Percentiles rank a stretch among this genome's conserved stretches.
Conservation (phyloP, 2,329 filamentous ascomycete species). For the Colletotrichum shisoi region DNA sequence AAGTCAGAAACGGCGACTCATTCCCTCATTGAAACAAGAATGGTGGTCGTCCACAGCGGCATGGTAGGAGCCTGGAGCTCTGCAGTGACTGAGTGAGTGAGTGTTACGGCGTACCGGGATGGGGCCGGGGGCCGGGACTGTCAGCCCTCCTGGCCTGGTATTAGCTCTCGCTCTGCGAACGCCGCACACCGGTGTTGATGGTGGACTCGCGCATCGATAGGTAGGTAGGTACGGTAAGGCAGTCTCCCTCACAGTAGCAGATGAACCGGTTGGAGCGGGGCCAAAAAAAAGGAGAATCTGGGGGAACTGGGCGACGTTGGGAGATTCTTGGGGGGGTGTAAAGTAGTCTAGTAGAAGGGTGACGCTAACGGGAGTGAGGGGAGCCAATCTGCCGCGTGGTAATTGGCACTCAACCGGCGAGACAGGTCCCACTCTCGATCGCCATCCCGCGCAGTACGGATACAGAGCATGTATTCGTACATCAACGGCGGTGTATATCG, state of each 20-base stretch:
- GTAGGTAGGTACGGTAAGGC: too few relatives aligned
- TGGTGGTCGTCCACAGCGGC: conserved; percentile 3
- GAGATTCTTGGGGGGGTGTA: conserved; percentile 24
- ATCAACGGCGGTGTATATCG: not conserved
- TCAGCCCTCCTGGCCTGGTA: not conserved
- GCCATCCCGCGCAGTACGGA: not conserved
- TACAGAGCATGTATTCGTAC: not conserved
- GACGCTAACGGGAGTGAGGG: conserved; percentile 32
- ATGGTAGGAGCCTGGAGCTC: not conserved
- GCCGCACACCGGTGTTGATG: not conserved
- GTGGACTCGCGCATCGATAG: not conserved
- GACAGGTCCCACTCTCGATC: conserved; percentile 9
- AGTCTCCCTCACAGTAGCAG: not conserved
- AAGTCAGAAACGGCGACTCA: conserved; percentile 31
- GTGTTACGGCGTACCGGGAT: conserved; percentile 9
- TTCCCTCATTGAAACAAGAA: conserved; percentile 20
- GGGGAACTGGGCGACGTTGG: conserved; percentile 27
- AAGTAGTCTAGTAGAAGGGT: not conserved
- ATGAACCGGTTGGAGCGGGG: not conserved
- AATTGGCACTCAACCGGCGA: conserved; percentile 11
- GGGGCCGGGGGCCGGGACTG: conserved; percentile 17
- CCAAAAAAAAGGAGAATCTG: conserved; percentile 30
- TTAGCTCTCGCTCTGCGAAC: not conserved
- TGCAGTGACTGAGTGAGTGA: not conserved
- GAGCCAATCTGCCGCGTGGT: conserved; percentile 21